Base-by-base conservation (phyloP, 805 yeast genomes). In the Trichomonascus vanleenenianus region DNA sequence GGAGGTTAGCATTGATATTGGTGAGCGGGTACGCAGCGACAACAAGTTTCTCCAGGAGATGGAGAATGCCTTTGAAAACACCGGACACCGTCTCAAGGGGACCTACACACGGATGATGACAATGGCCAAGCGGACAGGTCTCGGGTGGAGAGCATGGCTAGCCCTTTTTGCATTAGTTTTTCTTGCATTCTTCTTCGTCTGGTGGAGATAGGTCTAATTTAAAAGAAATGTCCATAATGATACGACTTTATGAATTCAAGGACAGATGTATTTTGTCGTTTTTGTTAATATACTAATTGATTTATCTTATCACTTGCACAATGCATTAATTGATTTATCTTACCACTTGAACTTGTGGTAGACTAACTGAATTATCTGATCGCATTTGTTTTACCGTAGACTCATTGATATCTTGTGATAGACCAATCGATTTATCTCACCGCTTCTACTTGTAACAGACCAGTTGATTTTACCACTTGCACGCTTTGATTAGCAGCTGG, bases 131-230 rank as follows among this genome's bases (percentile, higher is more conserved):
- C 71, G 68, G 51, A 72, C 82, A 9, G 82, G 85, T 9, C 73
- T 81, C n/a, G 69, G 83, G 47, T 68, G 83, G 70, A 73, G 76
- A 48, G 68, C 74, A 5, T 81, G 89, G 89, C 63, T 78, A 2
- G 59, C 57, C 6, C 50, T 75, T 12, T 65, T 74, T 42, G 67
- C 64, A 22, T 58, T 79, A 43, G 64, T 80, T 2, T 66, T 71
- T 39, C 50, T 79, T 32, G 64, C 78, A 53, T 77, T 77, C 60
- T 55, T 56, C 42, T 53, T 46, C 40, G 56, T 56, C 5, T 54
- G 59, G 59, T 50, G 54, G 50, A 40, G 54, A 34, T 56, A 42
- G 40, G n/a, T n/a, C n/a, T 6, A 6, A 9, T 20, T 31, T 25
- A 22, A 22, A 22, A 22, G 8, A 22, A 22, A 22, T 4, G 27